Base-by-base conservation (phyloP, 1,139 yeast genomes). In the Sugiyamaella sp. region DNA sequence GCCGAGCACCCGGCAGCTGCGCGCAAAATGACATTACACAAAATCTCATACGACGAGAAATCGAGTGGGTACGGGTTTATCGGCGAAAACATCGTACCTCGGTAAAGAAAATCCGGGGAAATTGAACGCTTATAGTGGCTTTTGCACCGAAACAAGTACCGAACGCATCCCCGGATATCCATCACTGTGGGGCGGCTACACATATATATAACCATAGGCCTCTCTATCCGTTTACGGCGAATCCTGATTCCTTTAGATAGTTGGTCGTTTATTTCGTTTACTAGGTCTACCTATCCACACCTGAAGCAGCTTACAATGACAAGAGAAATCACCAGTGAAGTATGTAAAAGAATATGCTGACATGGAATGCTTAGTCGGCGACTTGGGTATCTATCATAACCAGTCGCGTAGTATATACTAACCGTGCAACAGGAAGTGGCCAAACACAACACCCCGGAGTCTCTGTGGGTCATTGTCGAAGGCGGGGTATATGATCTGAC, bases 401-500 rank as follows among this genome's bases (percentile, higher is more conserved):
- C 32, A 24, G 29, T 16, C 10, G 4, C 9, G 45, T 21, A 38
- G n/a, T n/a, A n/a, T n/a, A 21, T 19, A 4, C 47, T 44, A 29
- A 44, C 47, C 3, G 12, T n/a, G 17, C 21, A 32, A 19, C 27
- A 46, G 50, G 95, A 91, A 73, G 86, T 91, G 57, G 79, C 89
- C 46, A 73, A 83, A 70, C 98, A 91, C 79, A 86, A 81, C 72
- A 77, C 87, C 46, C 76, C 81, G 54, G 89, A 84, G 48, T 95
- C 89, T 67, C 79, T 89, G 59, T 91, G 97, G 97, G 79, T 91
- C 71, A 84, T 88, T 62, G 85, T 89, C 72, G 85, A 90, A 63
- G 95, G 89, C 44, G 82, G 83, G 65, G 97, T 91, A 39, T 93
- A 87, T 74, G 95, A 91, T 71, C 83, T 89, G 58, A 77, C 96